Conservation (phyloP, 192 early-diverging fungal genomes). For the Backusella parvicylindrica region DNA sequence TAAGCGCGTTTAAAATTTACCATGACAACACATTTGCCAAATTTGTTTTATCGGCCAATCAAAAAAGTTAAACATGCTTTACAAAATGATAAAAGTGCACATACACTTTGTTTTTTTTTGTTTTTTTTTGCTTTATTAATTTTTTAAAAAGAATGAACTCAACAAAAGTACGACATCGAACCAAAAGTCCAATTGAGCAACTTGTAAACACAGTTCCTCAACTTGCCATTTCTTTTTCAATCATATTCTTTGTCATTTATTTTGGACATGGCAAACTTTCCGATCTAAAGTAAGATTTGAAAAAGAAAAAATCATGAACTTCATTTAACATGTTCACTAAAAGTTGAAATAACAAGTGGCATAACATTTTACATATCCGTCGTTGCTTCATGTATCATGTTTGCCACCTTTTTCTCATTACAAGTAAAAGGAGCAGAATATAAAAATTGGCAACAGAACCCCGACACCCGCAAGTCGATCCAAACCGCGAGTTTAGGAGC, state of each 20-base stretch:
- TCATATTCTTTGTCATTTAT: background rate
- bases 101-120: background rate
- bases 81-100: background rate
- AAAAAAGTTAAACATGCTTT: background rate
- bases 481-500: background rate
- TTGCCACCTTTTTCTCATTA: background rate
- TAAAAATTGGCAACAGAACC: constrained; percentile 8
- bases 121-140: background rate
- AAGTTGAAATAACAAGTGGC: background rate
- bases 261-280: background rate
- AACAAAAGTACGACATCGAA: background rate
- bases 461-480: background rate
- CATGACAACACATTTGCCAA: background rate
- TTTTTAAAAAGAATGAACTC: background rate
- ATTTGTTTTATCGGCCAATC: background rate
- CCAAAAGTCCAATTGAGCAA: background rate
- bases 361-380: background rate
- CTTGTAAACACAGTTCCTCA: background rate
- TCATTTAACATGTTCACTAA: background rate
- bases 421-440: constrained; percentile 5
- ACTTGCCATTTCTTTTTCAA: background rate
- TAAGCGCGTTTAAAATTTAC: background rate
- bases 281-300: background rate
- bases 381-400: background rate
- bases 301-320: background rate